Conservation (phyloP, 352 stramenopile genomes). For the Thalassiosira hispida region DNA sequence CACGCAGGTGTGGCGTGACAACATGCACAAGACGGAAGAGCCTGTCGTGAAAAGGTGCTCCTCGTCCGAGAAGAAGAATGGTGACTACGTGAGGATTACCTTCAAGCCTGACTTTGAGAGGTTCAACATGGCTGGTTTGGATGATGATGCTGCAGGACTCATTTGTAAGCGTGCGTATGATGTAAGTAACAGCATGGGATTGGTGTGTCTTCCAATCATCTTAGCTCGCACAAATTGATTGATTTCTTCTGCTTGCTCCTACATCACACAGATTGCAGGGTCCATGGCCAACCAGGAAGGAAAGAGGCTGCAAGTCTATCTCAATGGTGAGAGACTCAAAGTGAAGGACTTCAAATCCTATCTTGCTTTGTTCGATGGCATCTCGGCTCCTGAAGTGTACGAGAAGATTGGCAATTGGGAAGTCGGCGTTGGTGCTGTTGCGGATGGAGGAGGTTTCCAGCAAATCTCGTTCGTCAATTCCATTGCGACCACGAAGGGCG, state of each 20-base stretch:
- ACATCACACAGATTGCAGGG: slow-evolving; percentile 92
- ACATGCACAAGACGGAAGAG: slow-evolving; percentile 93
- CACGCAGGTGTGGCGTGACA: slow-evolving; percentile 94
- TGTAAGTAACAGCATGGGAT: slow-evolving; percentile 17
- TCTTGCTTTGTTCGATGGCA: slow-evolving; percentile 89
- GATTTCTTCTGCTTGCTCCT: neutral
- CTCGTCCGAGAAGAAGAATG: slow-evolving; percentile 85
- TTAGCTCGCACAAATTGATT: neutral
- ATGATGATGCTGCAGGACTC: slow-evolving; percentile 91
- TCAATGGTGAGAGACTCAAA: slow-evolving; percentile 89
- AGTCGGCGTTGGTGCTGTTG: slow-evolving; percentile 90
- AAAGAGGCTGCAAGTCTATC: slow-evolving; percentile 86
- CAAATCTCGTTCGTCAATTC: slow-evolving; percentile 99
- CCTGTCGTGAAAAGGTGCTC: slow-evolving; percentile 85
- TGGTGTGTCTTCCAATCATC: neutral
- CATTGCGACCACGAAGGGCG: slow-evolving; percentile 96
- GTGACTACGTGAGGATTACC: slow-evolving; percentile 97
- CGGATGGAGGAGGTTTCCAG: slow-evolving; percentile 91
- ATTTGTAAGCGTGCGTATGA: slow-evolving; percentile 98
- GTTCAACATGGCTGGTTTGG: slow-evolving; percentile 95
- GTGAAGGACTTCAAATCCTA: slow-evolving; percentile 98
- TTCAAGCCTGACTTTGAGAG: slow-evolving; percentile 96
- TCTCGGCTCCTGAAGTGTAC: slow-evolving; percentile 89
- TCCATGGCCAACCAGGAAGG: slow-evolving; percentile 92
- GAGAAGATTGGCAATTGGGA: slow-evolving; percentile 95